Evolutionary conservation across 2,329 filamentous ascomycete genomes (phyloP).

Genomic region (Trichoderma sp.): DNA sequence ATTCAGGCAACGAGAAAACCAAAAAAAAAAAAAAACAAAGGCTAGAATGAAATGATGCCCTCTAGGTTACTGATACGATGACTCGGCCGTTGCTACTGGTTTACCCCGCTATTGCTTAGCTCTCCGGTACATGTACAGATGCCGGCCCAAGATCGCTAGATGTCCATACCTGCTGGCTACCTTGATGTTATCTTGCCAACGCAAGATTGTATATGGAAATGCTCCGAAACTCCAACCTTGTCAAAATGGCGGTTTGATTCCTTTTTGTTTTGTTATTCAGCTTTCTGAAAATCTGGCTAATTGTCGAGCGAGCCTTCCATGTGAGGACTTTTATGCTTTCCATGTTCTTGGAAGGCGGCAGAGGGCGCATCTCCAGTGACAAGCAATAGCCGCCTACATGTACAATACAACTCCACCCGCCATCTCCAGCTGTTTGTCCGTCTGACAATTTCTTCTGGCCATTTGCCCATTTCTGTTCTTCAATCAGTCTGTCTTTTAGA

Average conservation of each 20-base stretch:
- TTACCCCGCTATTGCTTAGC: background rate
- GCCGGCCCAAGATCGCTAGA: background rate
- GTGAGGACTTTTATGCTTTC: too few species aligned
- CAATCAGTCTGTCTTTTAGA: background rate
- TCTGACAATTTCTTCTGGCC: background rate
- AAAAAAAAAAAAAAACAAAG: background rate
- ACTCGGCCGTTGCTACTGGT: background rate
- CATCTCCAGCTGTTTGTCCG: background rate
- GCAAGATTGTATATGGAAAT: background rate
- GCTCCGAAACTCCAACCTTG: background rate
- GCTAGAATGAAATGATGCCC: background rate
- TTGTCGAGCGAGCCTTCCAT: background rate
- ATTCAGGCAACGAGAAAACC: too few species aligned
- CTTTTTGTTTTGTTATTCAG: too few species aligned
- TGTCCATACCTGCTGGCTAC: background rate
- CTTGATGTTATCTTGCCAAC: background rate
- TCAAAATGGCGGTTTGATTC: background rate
- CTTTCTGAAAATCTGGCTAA: constrained; percentile 43
- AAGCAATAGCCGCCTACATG: background rate
- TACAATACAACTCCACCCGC: constrained; percentile 8
- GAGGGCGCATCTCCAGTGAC: constrained; percentile 6
- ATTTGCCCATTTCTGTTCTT: background rate
- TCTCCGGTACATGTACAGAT: background rate
- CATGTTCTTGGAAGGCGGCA: constrained; percentile 9
- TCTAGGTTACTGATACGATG: background rate